Percentiles rank a stretch among this genome's conserved stretches.
These are phyloP conservation scores for Fusarium sarcochroum DNA, from an alignment of 2,329 filamentous ascomycete genomes.

Conservation along the genomic window DNA sequence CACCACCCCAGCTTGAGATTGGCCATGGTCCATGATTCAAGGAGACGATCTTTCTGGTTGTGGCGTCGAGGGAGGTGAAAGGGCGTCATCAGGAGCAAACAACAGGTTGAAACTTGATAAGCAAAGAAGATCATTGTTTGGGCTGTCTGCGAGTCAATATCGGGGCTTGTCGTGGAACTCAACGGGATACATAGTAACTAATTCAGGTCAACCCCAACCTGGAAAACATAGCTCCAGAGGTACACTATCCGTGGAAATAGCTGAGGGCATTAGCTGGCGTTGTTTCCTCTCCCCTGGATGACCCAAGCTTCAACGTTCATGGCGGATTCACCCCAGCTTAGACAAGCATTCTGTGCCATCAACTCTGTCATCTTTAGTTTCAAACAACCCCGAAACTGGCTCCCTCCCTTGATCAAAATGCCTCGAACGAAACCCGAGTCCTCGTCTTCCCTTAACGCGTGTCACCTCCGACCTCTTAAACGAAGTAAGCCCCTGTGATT, in stretches of 20 bases:
- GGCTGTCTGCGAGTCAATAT: constrained; percentile 10
- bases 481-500: constrained; percentile 32
- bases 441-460: constrained; percentile 27
- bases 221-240: too few relatives aligned
- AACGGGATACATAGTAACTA: neutral
- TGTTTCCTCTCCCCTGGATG: constrained; percentile 20
- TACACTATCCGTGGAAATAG: constrained; percentile 29
- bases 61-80: constrained; percentile 40
- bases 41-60: constrained; percentile 38
- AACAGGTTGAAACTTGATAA: constrained; percentile 24
- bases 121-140: constrained; percentile 16
- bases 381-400: constrained; percentile 34
- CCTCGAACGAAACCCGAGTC: constrained; percentile 5
- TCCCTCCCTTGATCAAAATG: constrained; percentile 22
- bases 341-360: constrained; percentile 13
- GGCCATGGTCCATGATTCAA: constrained; percentile 43
- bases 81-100: constrained; percentile 33
- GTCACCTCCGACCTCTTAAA: constrained; percentile 31
- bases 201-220: neutral
- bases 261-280: constrained; percentile 17
- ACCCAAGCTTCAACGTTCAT: constrained; percentile 23
- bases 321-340: constrained; percentile 16
- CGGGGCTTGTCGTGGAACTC: constrained; percentile 7
- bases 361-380: constrained; percentile 17
- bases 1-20: constrained; percentile 33